Evolutionary conservation across 1,139 yeast species (phyloP), one percentile per base, ranked within the genome.

Genomic region (Pneumocystis canis): DNA sequence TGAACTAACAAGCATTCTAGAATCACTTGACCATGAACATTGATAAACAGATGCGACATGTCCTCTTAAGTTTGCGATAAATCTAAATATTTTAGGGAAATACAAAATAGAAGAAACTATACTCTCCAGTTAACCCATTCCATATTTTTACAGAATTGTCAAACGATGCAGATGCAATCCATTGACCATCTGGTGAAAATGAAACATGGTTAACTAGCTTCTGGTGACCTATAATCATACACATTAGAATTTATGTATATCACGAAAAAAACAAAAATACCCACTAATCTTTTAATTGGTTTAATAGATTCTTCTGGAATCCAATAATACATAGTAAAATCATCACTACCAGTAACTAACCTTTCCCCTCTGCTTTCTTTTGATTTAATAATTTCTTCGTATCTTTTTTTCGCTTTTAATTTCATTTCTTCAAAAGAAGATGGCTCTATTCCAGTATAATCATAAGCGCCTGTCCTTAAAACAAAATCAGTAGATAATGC

Each of bases 11-110:
- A 92, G 77, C 60, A 92, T 77, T 67, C 98, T 79, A 73, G 92
- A 87, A 72, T 92, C 99, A 1, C 96, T 85, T 2, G 97, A 89
- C 99, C 99, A 92, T 0, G 97, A 89, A n/a, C 96, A 89, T 75
- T 90, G 97, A 73, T 92, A 92, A 0, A 92, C 98, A 2, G 97
- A 89, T 0, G 97, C 97, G 65, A 92, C 99, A 73, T 92, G 98
- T 2, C 98, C 98, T 68, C 98, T 79, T 70, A 94, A 83, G 0
- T 97, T 89, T 5, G 95, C 84, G 58, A 92, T 75, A 69, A 90
- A 92, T 63, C 87, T 87, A n/a, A 57, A 57, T 9, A 11, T 25
- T 47, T 47, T 18, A 25, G 54, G 25, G 3, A 28, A 39, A 35
- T 35, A 9, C 37, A 20, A 35, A 11, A 35, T 3, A 57, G 20